Evolutionary conservation across 202 grass and related monocot genomes (phyloP), one percentile per base, ranked within the genome.

Genomic region (Musa balbisiana): DNA sequence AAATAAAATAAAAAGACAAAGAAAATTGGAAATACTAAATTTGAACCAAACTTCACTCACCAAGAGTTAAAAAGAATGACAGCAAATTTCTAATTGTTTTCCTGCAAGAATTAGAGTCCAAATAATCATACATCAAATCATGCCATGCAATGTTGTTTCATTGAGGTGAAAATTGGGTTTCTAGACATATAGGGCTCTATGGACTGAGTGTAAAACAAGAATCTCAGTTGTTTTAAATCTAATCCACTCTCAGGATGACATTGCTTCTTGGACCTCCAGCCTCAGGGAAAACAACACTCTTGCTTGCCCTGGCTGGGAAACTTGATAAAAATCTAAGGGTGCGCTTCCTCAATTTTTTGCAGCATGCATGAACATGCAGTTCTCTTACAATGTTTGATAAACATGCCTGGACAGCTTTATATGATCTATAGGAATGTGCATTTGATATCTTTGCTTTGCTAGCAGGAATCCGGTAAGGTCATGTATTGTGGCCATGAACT

Each of bases 181-280:
- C 33, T 43, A 43, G 4, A 43, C 33, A 25, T 11, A 64, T 9
- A 64, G n/a, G 6, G 62, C 62, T 69, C 66, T 49, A 17, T 49
- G 29, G 29, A 49, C 49, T 49, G 12, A 49, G 22, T 65, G 23
- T 25, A 65, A 65, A 65, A 33, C 9, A 8, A 49, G 6, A 49
- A n/a, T 11, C 19, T 25, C 51, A 1, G 20, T 20, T 70, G n/a
- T 9, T 50, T 20, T 11, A 70, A 16, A 51, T 51, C 67, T 49
- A 27, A 67, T 33, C 15, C 64, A 72, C 16, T 86, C 56, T 81
- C 80, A 97, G 93, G 84, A 91, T 93, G 93, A 93, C 93, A 17
- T 88, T 97, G 82, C 88, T 97, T 77, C 88, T 96, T 25, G 92
- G 92, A 81, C 92, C 92, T 82, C 92, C 92, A 77, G 82, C 87